Evolutionary conservation across 257 asterid genomes (phyloP).

Genomic region (Solanum chilense): DNA sequence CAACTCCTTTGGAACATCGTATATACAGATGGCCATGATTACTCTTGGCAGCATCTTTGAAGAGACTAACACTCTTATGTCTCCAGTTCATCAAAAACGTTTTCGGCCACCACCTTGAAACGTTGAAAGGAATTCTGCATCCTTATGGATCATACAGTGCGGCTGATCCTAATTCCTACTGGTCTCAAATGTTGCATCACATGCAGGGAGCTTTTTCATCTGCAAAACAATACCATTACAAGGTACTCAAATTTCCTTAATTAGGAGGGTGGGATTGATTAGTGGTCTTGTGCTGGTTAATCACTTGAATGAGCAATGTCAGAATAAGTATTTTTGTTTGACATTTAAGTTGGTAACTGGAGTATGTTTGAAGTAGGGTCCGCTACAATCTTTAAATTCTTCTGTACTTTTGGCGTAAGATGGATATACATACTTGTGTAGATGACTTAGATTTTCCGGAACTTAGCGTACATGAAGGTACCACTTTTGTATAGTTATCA

Average conservation of each 20-base stretch:
- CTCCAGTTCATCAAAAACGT: constrained; percentile 30
- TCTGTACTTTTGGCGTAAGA: background rate
- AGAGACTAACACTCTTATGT: background rate
- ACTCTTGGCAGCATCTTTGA: background rate
- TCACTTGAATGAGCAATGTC: background rate
- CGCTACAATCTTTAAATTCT: background rate
- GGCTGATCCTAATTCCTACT: constrained; percentile 22
- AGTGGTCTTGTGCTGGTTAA: background rate
- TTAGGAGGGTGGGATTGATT: background rate
- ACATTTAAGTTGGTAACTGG: background rate
- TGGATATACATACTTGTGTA: background rate
- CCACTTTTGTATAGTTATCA: background rate
- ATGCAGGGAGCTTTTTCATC: constrained; percentile 23
- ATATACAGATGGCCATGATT: background rate
- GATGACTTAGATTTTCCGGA: background rate
- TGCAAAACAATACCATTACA: constrained; percentile 52
- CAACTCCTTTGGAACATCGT: background rate
- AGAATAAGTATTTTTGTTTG: background rate
- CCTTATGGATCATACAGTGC: constrained; percentile 19
- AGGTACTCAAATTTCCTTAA: constrained; percentile 30
- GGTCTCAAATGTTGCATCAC: constrained; percentile 28
- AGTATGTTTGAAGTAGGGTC: background rate
- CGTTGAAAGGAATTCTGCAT: constrained; percentile 24
- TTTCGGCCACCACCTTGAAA: constrained; percentile 12
- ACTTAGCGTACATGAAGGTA: background rate